These are phyloP conservation scores for Oxytropis ochrocephala DNA, from an alignment of 306 rosid genomes.

Conservation along the genomic window DNA sequence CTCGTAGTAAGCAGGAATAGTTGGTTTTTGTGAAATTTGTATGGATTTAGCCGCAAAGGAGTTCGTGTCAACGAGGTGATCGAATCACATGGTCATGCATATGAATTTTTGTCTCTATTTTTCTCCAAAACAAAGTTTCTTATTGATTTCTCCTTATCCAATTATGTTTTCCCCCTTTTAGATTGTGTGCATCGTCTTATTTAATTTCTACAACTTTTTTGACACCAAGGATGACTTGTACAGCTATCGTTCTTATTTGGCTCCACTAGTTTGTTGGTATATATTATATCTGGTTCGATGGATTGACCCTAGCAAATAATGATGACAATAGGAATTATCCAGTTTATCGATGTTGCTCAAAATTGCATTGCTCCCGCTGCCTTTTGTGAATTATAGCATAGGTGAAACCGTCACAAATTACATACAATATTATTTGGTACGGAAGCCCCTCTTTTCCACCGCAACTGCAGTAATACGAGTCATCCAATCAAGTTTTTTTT, in stretches of 20 bases:
- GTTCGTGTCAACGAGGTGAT: background rate
- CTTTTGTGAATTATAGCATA: too few relatives aligned
- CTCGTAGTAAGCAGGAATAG: slow-evolving; percentile 69
- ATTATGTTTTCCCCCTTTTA: background rate
- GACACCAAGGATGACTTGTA: background rate
- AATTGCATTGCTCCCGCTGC: too few relatives aligned
- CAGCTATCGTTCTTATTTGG: background rate
- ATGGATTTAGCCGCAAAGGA: background rate
- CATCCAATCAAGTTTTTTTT: too few relatives aligned
- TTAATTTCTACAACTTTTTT: background rate
- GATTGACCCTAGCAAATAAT: too few relatives aligned
- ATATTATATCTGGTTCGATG: background rate
- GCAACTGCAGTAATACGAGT: too few relatives aligned
- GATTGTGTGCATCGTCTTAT: background rate
- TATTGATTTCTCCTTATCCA: background rate
- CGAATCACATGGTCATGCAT: slow-evolving; percentile 4
- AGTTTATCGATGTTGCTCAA: too few relatives aligned
- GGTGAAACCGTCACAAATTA: too few relatives aligned
- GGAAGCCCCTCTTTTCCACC: too few relatives aligned
- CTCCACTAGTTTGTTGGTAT: background rate
- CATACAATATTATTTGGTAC: too few relatives aligned
- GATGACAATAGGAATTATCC: too few relatives aligned
- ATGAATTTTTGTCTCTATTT: background rate
- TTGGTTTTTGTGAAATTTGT: slow-evolving; percentile 2
- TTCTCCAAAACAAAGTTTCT: background rate